These are phyloP conservation scores for Trichosporon sp. DNA, from an alignment of 1,284 basidiomycete species.

Conservation along the genomic window DNA sequence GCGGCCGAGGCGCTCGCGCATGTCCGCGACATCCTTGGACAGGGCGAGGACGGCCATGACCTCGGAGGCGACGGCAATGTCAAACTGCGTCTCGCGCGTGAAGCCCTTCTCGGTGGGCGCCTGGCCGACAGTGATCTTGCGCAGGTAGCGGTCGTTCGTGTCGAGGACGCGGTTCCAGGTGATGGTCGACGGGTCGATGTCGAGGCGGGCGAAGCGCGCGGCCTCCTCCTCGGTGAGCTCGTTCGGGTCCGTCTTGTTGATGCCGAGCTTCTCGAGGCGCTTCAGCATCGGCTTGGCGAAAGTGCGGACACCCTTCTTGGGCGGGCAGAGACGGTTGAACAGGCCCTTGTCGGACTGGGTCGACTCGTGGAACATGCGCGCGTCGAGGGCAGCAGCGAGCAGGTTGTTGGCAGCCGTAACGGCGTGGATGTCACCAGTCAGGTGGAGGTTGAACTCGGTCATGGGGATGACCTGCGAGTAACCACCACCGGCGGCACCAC, in stretches of 20 bases:
- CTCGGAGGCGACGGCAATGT: slow-evolving; percentile 96
- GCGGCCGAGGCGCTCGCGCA: slow-evolving; percentile 65
- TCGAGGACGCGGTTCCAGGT: slow-evolving; percentile 99
- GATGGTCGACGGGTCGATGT: slow-evolving; percentile 87
- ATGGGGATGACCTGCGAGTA: slow-evolving; percentile 99
- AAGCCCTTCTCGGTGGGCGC: slow-evolving; percentile 87
- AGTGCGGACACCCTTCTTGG: slow-evolving; percentile 90
- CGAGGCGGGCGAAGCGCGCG: slow-evolving; percentile 83
- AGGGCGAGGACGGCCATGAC: slow-evolving; percentile 98
- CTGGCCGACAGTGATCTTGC: slow-evolving; percentile 90
- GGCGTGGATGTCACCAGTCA: slow-evolving; percentile 98
- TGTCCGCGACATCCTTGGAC: slow-evolving; percentile 83
- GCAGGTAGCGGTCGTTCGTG: slow-evolving; percentile 95
- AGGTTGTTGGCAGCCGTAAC: slow-evolving; percentile 97
- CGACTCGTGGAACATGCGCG: slow-evolving; percentile 96
- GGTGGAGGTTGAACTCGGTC: slow-evolving; percentile 85
- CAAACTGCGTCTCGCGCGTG: slow-evolving; percentile 87
- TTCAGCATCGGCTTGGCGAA: slow-evolving; percentile 97
- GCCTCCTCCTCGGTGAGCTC: slow-evolving; percentile 92
- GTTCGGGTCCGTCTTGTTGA: slow-evolving; percentile 90
- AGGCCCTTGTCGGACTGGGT: slow-evolving; percentile 95
- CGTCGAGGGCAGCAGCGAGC: slow-evolving; percentile 92
- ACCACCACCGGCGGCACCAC: slow-evolving; percentile 96
- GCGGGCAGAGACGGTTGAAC: slow-evolving; percentile 87
- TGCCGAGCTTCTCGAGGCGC: slow-evolving; percentile 91